These are phyloP conservation scores for Chondrus crispus DNA, from an alignment of 23 red algal genomes.

Conservation along the genomic window DNA sequence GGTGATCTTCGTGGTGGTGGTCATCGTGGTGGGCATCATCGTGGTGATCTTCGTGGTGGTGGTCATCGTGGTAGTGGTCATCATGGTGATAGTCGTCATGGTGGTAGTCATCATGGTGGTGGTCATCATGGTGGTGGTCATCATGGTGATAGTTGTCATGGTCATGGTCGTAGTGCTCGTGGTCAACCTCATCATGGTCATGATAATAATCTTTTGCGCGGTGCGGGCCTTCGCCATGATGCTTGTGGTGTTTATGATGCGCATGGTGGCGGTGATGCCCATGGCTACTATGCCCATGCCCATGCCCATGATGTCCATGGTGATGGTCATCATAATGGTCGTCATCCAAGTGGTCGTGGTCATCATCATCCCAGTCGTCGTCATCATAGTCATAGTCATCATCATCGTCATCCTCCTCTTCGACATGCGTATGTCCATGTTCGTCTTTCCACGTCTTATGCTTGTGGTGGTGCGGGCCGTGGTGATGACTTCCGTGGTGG, in stretches of 20 bases:
- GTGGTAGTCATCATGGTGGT: background rate
- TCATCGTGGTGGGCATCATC: background rate
- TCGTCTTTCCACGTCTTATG: background rate
- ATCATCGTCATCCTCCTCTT: background rate
- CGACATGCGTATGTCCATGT: background rate
- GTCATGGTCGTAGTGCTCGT: background rate
- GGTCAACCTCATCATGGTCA: background rate
- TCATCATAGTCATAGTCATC: background rate
- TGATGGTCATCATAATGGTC: background rate
- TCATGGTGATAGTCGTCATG: background rate
- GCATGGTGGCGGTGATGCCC: too few species aligned
- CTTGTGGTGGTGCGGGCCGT: background rate
- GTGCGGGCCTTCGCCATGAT: too few species aligned
- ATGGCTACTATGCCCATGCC: too few species aligned
- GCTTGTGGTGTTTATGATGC: too few species aligned
- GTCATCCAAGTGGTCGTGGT: background rate
- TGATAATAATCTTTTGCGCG: too few species aligned
- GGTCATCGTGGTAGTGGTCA: background rate
- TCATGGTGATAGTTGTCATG: background rate
- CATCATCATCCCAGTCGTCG: conserved; percentile 11
- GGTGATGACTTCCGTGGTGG: background rate
- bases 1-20: background rate
- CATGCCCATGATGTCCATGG: background rate
- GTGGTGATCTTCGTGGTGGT: background rate
- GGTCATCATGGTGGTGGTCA: background rate